Conservation (phyloP, 176 grass and related monocot genomes). For the Zea mays region DNA sequence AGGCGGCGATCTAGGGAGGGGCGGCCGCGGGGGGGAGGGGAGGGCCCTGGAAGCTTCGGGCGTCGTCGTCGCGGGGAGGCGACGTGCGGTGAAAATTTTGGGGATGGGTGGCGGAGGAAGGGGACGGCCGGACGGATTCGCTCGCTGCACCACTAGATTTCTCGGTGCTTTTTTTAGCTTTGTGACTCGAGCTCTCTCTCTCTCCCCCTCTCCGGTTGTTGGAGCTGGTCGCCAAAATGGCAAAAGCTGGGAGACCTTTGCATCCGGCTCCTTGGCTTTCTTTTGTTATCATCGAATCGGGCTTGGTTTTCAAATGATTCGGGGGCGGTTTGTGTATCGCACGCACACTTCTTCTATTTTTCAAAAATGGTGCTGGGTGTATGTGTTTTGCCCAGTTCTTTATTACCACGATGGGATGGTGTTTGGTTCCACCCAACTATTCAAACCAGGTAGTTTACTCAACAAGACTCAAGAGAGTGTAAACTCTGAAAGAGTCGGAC, state of each 20-base stretch:
- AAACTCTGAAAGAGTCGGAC: no score
- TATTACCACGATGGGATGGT: no score
- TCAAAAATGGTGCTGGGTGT: not conserved
- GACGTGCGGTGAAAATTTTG: constrained; percentile 18
- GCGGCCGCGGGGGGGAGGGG: not conserved
- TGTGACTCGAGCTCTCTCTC: constrained; percentile 33
- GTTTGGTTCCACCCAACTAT: no score
- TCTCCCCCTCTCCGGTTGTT: constrained; percentile 18
- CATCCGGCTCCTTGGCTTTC: not conserved
- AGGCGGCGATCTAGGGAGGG: constrained; percentile 38
- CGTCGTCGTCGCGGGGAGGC: constrained; percentile 31
- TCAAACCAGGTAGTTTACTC: no score
- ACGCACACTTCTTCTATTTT: not conserved
- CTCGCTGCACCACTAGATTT: constrained; percentile 50
- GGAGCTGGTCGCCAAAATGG: constrained; percentile 41
- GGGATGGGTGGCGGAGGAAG: constrained; percentile 13
- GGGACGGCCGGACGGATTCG: constrained; percentile 21
- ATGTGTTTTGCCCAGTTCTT: not conserved
- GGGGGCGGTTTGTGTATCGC: not conserved
- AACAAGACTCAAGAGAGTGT: no score
- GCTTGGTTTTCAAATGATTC: constrained; percentile 14
- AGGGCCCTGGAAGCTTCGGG: constrained; percentile 48
- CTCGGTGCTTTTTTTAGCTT: constrained; percentile 52
- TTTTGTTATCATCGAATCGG: not conserved
- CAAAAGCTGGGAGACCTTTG: constrained; percentile 9